phyloP scores from a whole-genome alignment of 225 moss, liverwort and hornwort genomes.

The Lunularia cruciata region DNA sequence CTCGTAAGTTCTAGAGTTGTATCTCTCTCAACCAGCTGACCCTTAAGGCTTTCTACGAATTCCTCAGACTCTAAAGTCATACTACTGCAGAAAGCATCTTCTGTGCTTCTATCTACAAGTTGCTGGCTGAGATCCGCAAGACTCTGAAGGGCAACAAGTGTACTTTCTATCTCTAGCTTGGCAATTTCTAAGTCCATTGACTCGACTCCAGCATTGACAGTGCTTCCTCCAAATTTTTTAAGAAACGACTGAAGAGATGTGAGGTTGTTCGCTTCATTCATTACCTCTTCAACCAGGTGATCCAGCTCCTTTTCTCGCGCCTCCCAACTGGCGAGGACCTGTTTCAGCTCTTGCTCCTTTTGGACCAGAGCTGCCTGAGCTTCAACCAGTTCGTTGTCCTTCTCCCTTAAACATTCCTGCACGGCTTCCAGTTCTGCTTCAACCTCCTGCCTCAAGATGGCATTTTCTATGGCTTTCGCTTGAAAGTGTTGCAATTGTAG shows the following conservation, averaged over 20 bases:
- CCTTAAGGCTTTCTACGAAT: slow-evolving; percentile 26
- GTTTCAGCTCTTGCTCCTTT: slow-evolving; percentile 48
- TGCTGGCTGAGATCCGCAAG: slow-evolving; percentile 43
- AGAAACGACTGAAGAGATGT: slow-evolving; percentile 14
- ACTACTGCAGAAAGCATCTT: background rate
- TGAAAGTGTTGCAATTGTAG: slow-evolving; percentile 38
- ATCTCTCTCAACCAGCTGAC: slow-evolving; percentile 38
- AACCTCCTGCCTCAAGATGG: slow-evolving; percentile 33
- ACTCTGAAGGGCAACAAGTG: slow-evolving; percentile 37
- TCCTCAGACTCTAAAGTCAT: background rate
- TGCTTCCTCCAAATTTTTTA: slow-evolving; percentile 10
- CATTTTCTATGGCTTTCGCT: slow-evolving; percentile 33
- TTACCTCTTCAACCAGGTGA: slow-evolving; percentile 28
- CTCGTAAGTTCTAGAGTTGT: slow-evolving; percentile 41
- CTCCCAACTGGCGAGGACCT: slow-evolving; percentile 39
- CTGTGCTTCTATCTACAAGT: slow-evolving; percentile 11
- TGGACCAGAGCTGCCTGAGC: slow-evolving; percentile 31
- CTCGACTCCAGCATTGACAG: slow-evolving; percentile 12
- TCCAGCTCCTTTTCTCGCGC: slow-evolving; percentile 42
- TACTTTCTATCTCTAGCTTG: slow-evolving; percentile 41
- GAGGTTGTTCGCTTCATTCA: slow-evolving; percentile 33
- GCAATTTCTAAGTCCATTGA: slow-evolving; percentile 42
- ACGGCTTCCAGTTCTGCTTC: slow-evolving; percentile 48
- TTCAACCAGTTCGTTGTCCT: slow-evolving; percentile 30
- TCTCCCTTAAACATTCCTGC: slow-evolving; percentile 46